Percentiles rank a stretch among this genome's conserved stretches.
Evolutionary conservation across 1,284 basidiomycete genomes (phyloP).

Genomic region (Entoloma clypeatum): DNA sequence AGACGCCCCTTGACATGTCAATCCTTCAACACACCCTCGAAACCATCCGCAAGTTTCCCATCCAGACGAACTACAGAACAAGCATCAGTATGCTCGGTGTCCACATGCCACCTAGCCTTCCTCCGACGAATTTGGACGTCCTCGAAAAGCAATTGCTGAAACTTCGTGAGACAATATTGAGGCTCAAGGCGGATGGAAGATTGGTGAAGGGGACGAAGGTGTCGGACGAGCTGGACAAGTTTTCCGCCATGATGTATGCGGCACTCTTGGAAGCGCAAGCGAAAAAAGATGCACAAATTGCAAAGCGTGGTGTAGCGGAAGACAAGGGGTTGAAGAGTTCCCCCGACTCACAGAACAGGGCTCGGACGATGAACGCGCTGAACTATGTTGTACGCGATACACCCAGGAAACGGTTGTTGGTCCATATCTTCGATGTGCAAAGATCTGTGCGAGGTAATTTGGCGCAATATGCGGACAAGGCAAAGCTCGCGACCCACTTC

Average conservation of each 20-base stretch:
- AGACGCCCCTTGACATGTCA: conserved; percentile 47
- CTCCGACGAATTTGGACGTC: conserved; percentile 20
- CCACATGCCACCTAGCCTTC: conserved; percentile 7
- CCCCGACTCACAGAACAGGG: conserved; percentile 9
- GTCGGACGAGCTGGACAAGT: conserved; percentile 30
- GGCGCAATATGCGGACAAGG: background rate
- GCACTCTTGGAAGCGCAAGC: conserved; percentile 25
- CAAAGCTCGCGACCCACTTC: background rate
- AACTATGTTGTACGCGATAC: conserved; percentile 9
- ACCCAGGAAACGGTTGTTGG: conserved; percentile 21
- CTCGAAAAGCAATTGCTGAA: conserved; percentile 30
- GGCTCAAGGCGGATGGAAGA: conserved; percentile 30
- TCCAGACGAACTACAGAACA: conserved; percentile 1
- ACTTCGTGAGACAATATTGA: conserved; percentile 32
- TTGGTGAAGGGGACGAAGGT: conserved; percentile 31
- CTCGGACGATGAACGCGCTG: conserved; percentile 18
- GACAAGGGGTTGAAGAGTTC: conserved; percentile 5
- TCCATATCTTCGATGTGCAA: conserved; percentile 29
- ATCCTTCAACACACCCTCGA: conserved; percentile 22
- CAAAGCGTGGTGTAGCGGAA: conserved; percentile 5
- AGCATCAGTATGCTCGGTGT: background rate
- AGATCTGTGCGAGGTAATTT: conserved; percentile 26
- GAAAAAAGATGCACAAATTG: conserved; percentile 9
- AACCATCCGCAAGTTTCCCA: conserved; percentile 14
- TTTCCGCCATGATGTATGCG: conserved; percentile 31